These are phyloP conservation scores for Plectranthus barbatus DNA, from an alignment of 257 asterid genomes.

Conservation along the genomic window DNA sequence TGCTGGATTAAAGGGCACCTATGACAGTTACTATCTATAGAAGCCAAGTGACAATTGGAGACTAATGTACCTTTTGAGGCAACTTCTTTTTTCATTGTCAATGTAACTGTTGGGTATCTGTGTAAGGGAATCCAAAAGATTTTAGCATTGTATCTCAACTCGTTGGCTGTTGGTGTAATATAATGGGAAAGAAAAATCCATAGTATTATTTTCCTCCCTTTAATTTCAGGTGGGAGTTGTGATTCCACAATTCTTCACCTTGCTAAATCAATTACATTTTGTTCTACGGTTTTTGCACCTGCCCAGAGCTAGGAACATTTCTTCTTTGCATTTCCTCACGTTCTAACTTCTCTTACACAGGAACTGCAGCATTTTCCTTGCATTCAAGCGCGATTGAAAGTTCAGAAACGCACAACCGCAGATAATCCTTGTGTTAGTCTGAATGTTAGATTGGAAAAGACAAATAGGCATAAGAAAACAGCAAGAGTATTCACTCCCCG, in stretches of 20 bases:
- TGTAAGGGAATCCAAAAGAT: no score
- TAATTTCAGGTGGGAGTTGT: background rate
- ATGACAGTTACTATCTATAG: no score
- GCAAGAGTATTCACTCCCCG: conserved; percentile 76
- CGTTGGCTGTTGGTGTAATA: background rate
- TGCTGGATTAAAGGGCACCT: no score
- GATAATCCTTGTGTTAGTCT: conserved; percentile 27
- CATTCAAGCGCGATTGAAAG: conserved; percentile 44
- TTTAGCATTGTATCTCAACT: no score
- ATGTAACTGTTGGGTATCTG: no score
- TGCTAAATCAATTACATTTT: background rate
- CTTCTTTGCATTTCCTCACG: background rate
- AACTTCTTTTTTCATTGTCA: no score
- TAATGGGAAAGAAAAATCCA: background rate
- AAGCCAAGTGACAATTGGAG: no score
- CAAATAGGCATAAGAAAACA: conserved; percentile 39
- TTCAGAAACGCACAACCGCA: conserved; percentile 42
- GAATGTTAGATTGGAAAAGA: conserved; percentile 58
- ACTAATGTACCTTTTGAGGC: no score
- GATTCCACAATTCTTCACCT: background rate
- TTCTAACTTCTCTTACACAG: conserved; percentile 25
- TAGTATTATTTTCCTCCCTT: background rate
- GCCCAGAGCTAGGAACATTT: no score
- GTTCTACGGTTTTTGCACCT: no score
- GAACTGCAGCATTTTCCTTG: conserved; percentile 72